These are phyloP conservation scores for Saccharomyces hybrid DNA, from an alignment of 1,139 yeast species.

Conservation along the genomic window DNA sequence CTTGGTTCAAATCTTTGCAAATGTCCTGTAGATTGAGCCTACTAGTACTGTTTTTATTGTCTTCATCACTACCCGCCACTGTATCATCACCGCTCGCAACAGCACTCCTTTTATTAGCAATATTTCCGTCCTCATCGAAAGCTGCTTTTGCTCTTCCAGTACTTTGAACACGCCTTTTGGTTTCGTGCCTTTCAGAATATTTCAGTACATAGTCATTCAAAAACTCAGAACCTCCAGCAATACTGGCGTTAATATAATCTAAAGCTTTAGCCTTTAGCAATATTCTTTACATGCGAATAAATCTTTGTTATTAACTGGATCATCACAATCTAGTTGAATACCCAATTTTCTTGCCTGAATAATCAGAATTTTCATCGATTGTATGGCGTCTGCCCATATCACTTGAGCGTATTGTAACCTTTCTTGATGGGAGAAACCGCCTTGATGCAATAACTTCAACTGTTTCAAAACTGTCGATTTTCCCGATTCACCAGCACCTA, in stretches of 20 bases:
- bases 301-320: slow-evolving; percentile 36
- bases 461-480: slow-evolving; percentile 95
- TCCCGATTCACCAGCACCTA: slow-evolving; percentile 96
- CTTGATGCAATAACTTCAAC: slow-evolving; percentile 75
- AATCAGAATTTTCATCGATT: slow-evolving; percentile 76
- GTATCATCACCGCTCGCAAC: slow-evolving; percentile 10
- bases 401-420: slow-evolving; percentile 75
- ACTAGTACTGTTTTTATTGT: slow-evolving; percentile 3
- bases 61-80: slow-evolving; percentile 1
- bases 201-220: slow-evolving; percentile 57
- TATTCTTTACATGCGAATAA: slow-evolving; percentile 42
- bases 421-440: slow-evolving; percentile 77
- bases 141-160: slow-evolving; percentile 46
- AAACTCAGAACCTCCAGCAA: slow-evolving; percentile 61
- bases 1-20: slow-evolving; percentile 29
- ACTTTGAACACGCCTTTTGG: slow-evolving; percentile 44
- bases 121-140: slow-evolving; percentile 36
- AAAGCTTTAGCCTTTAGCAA: slow-evolving; percentile 52
- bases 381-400: slow-evolving; percentile 91
- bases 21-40: slow-evolving; percentile 27
- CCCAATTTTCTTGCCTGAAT: slow-evolving; percentile 60
- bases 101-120: slow-evolving; percentile 3
- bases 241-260: slow-evolving; percentile 55
- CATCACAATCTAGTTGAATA: slow-evolving; percentile 56
- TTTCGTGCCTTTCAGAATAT: slow-evolving; percentile 50